Evolutionary conservation across 1,139 yeast genomes (phyloP).

Genomic region (Diutina sp.): DNA sequence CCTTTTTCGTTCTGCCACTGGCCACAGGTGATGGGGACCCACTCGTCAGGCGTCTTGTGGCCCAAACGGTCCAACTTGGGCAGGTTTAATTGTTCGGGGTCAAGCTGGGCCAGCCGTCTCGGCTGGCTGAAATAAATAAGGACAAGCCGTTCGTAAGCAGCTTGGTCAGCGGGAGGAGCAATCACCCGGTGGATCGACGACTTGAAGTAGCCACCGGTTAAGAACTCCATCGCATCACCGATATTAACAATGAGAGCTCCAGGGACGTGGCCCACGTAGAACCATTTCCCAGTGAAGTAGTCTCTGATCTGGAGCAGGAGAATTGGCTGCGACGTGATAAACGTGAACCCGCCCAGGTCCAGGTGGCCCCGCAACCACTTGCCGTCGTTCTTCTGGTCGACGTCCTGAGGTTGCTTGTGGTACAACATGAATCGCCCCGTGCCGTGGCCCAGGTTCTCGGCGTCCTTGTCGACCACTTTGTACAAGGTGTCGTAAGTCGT

Average conservation of each 20-base stretch:
- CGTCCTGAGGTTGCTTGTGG: constrained; percentile 17
- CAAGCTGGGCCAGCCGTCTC: constrained; percentile 16
- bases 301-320: constrained; percentile 37
- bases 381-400: constrained; percentile 13
- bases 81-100: constrained; percentile 26
- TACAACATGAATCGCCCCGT: constrained; percentile 31
- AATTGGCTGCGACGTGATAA: constrained; percentile 36
- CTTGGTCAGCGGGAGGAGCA: constrained; percentile 33
- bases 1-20: constrained; percentile 32
- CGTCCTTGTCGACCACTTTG: constrained; percentile 17
- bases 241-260: constrained; percentile 33
- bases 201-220: constrained; percentile 36
- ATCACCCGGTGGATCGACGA: constrained; percentile 35
- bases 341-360: constrained; percentile 35
- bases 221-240: constrained; percentile 36
- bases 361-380: constrained; percentile 41
- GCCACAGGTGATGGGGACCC: constrained; percentile 22
- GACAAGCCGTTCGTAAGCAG: constrained; percentile 22
- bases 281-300: constrained; percentile 33
- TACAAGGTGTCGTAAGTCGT: constrained; percentile 20
- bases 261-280: constrained; percentile 32
- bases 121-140: constrained; percentile 32
- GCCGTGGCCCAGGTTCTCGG: constrained; percentile 17
- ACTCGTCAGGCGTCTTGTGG: constrained; percentile 15
- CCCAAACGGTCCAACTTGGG: constrained; percentile 21